Percentiles rank a stretch among this genome's conserved stretches.
Evolutionary conservation across 345 rosid species (phyloP).

Genomic region (Syzygium aromaticum): DNA sequence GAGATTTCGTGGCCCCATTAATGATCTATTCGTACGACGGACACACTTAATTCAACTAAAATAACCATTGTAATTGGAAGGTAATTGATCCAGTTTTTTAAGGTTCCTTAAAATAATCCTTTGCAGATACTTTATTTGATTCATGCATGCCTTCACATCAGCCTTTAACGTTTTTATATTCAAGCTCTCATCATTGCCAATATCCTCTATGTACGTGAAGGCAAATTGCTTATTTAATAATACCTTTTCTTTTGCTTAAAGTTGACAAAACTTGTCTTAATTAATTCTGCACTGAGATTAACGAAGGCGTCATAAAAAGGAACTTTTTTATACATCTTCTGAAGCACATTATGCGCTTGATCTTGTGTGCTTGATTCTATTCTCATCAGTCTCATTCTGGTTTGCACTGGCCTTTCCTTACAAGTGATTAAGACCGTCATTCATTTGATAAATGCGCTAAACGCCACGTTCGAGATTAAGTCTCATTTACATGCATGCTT

Average conservation of each 20-base stretch:
- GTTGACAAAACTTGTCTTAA: background rate
- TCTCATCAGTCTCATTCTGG: background rate
- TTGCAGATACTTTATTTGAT: background rate
- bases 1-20: conserved; percentile 25
- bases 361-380: background rate
- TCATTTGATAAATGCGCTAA: background rate
- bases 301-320: background rate
- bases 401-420: background rate
- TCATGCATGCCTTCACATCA: conserved; percentile 7
- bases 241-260: background rate
- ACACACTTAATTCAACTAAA: background rate
- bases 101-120: conserved; percentile 15
- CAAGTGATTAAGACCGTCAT: background rate
- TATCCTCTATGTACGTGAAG: background rate
- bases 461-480: background rate
- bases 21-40: conserved; percentile 3
- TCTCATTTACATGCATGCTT: background rate
- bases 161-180: background rate
- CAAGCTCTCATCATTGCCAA: background rate
- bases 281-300: background rate
- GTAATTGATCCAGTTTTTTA: conserved; percentile 16
- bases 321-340: background rate
- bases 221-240: background rate
- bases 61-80: background rate
- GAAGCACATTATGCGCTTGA: background rate